Evolutionary conservation across 2,329 filamentous ascomycete genomes (phyloP).

Genomic region (Aureobasidium sp.): DNA sequence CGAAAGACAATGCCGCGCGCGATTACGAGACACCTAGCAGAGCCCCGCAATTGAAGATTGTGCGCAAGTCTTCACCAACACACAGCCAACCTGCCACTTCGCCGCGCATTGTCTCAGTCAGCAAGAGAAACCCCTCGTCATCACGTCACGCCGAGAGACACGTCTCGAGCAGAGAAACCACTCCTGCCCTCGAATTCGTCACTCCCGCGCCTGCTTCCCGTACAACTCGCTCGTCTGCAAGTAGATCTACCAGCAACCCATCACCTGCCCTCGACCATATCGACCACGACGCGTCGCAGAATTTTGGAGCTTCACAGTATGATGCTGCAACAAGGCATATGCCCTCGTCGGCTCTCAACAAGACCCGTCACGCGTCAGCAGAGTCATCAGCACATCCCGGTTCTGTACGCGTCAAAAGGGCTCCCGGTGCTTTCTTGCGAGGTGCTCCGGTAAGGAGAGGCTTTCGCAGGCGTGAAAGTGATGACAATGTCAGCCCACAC

Average conservation of each 20-base stretch:
- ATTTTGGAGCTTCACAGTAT: neutral
- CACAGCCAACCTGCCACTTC: constrained; percentile 25
- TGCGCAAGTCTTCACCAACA: constrained; percentile 29
- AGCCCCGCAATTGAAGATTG: constrained; percentile 29
- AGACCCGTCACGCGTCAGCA: constrained; percentile 43
- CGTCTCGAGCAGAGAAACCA: constrained; percentile 24
- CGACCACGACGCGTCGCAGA: neutral
- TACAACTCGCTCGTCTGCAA: constrained; percentile 17
- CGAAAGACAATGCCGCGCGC: neutral
- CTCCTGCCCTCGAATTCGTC: constrained; percentile 28
- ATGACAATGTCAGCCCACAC: constrained; percentile 37
- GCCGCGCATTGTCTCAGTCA: constrained; percentile 30
- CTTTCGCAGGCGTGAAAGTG: constrained; percentile 49
- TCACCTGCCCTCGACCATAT: constrained; percentile 25
- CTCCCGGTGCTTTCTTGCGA: constrained; percentile 71
- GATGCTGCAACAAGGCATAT: constrained; percentile 21
- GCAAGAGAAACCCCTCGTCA: constrained; percentile 25
- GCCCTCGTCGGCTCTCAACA: constrained; percentile 38
- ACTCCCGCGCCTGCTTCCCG: constrained; percentile 32
- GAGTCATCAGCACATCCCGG: constrained; percentile 62
- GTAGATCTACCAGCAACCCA: constrained; percentile 28
- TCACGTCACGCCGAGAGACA: constrained; percentile 20
- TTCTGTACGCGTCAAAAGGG: constrained; percentile 69
- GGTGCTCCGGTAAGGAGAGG: constrained; percentile 68
- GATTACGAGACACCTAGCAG: constrained; percentile 31